Evolutionary conservation across 768 basidiomycete species (phyloP).

Genomic region (Boletus reticulatus): DNA sequence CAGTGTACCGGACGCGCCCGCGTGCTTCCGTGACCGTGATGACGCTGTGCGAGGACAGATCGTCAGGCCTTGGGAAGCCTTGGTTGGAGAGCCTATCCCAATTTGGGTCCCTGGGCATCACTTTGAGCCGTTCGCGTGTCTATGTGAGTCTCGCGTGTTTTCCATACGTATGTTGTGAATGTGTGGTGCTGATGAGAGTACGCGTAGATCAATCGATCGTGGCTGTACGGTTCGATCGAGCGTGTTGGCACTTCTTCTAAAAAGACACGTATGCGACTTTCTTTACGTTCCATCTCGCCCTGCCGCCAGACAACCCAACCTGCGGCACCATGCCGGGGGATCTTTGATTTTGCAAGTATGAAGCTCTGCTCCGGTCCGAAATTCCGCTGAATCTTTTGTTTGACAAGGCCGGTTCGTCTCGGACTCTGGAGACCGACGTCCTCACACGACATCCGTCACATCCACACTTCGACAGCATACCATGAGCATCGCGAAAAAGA

Average conservation of each 20-base stretch:
- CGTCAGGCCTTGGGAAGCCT: conserved; percentile 46
- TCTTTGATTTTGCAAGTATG: no score
- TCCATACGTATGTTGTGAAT: neutral
- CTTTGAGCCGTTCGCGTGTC: conserved; percentile 47
- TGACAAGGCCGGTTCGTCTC: no score
- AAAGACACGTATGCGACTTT: no score
- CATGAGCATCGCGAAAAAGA: no score
- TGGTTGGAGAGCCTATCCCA: conserved; percentile 38
- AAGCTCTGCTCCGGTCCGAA: no score
- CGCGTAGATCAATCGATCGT: conserved; percentile 5
- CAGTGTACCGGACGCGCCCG: conserved; percentile 37
- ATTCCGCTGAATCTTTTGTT: no score
- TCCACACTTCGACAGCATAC: no score
- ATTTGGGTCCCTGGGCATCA: conserved; percentile 64
- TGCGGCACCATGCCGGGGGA: no score
- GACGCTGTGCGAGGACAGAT: conserved; percentile 25
- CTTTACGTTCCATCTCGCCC: no score
- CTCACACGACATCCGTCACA: no score
- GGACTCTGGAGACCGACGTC: no score
- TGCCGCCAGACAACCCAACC: no score
- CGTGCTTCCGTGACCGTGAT: conserved; percentile 52
- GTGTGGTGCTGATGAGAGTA: neutral
- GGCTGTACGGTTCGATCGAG: conserved; percentile 18
- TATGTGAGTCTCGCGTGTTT: conserved; percentile 42
- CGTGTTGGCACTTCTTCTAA: conserved; percentile 5